Evolutionary conservation across 2,329 filamentous ascomycete species (phyloP).

Genomic region (Pseudocercospora macadamiae): DNA sequence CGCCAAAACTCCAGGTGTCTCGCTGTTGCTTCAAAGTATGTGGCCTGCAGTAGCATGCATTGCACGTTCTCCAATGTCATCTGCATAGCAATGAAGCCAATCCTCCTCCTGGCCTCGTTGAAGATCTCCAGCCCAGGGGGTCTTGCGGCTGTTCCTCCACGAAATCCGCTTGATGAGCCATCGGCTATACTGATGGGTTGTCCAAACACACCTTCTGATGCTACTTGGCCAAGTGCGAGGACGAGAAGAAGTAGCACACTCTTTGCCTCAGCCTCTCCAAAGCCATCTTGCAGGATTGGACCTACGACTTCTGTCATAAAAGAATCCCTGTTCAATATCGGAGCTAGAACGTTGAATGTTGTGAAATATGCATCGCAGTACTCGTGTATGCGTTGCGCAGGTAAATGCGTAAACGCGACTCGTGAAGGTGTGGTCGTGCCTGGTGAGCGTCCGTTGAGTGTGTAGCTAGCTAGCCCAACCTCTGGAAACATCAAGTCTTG

Average conservation of each 20-base stretch:
- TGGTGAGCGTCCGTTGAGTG: constrained; percentile 19
- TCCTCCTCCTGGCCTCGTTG: constrained; percentile 63
- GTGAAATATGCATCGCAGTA: constrained; percentile 62
- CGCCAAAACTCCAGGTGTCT: constrained; percentile 62
- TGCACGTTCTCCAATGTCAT: constrained; percentile 63
- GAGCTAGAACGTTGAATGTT: constrained; percentile 61
- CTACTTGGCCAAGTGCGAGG: constrained; percentile 62
- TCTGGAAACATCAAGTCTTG: constrained; percentile 34
- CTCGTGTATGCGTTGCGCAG: constrained; percentile 54
- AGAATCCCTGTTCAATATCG: constrained; percentile 60
- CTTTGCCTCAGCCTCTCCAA: constrained; percentile 52
- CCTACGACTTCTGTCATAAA: constrained; percentile 56
- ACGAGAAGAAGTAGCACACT: constrained; percentile 61
- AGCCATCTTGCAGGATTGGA: constrained; percentile 52
- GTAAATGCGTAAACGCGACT: constrained; percentile 43
- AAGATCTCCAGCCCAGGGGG: constrained; percentile 64
- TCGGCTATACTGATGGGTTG: constrained; percentile 50
- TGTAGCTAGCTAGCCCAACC: constrained; percentile 30
- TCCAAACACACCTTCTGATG: constrained; percentile 55
- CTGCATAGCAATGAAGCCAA: constrained; percentile 60
- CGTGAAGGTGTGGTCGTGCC: constrained; percentile 23
- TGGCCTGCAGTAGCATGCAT: constrained; percentile 58
- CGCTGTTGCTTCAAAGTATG: constrained; percentile 32
- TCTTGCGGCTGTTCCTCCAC: constrained; percentile 52
- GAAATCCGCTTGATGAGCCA: constrained; percentile 55